A percentile compares a stretch with the other conserved stretches of the same genome.
Evolutionary conservation across 139 green algal species (phyloP).

Genomic region (Tetraselmis chui): DNA sequence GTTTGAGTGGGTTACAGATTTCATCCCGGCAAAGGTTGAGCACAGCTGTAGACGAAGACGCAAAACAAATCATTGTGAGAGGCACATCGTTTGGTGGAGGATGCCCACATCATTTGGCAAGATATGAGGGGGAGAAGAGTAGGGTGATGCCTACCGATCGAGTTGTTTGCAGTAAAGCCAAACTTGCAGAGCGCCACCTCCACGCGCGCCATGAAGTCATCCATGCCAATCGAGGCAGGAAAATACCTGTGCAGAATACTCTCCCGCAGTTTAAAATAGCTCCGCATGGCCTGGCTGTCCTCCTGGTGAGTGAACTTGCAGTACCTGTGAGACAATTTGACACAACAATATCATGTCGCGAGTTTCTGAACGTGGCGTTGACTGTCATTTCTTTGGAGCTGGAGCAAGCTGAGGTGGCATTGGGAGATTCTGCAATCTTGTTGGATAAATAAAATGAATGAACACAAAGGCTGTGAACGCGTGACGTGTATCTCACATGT

Average conservation of each 20-base stretch:
- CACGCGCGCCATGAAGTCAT: slow-evolving; percentile 72
- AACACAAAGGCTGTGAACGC: too few relatives aligned
- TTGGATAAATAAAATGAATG: too few relatives aligned
- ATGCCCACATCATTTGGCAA: too few relatives aligned
- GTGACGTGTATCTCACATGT: too few relatives aligned
- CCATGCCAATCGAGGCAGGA: slow-evolving; percentile 53
- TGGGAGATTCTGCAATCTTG: too few relatives aligned
- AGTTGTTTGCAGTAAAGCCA: slow-evolving; percentile 73
- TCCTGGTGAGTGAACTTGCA: not conserved
- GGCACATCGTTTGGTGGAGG: too few relatives aligned
- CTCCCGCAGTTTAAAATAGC: not conserved
- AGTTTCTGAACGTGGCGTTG: too few relatives aligned
- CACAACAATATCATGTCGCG: too few relatives aligned
- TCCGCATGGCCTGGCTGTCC: not conserved
- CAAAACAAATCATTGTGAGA: too few relatives aligned
- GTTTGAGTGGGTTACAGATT: slow-evolving; percentile 64
- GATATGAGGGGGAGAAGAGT: too few relatives aligned
- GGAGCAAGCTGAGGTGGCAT: too few relatives aligned
- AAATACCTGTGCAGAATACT: slow-evolving; percentile 25
- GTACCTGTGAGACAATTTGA: not conserved
- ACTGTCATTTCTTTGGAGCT: too few relatives aligned
- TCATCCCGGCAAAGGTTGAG: slow-evolving; percentile 86
- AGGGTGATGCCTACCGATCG: slow-evolving; percentile 50
- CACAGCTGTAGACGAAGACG: slow-evolving; percentile 22
- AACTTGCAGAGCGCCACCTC: slow-evolving; percentile 59